Conservation (phyloP, 2,329 filamentous ascomycete species). For the Exophiala alcalophila region DNA sequence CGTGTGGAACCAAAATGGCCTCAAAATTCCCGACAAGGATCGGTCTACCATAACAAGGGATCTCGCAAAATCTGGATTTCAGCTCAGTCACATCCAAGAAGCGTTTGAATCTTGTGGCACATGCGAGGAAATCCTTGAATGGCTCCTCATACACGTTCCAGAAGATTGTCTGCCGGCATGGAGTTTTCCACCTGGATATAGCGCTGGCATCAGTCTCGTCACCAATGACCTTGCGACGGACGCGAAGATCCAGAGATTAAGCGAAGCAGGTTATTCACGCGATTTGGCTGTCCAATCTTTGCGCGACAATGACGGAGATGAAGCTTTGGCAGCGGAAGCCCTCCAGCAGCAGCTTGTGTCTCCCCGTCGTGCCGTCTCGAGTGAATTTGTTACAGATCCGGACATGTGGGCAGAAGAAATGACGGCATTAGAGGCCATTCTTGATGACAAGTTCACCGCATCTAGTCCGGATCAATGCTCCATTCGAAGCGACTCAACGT, state of each 20-base stretch:
- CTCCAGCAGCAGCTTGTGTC: conserved; percentile 64
- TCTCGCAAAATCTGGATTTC: conserved; percentile 75
- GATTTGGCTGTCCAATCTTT: conserved; percentile 80
- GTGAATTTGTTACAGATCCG: conserved; percentile 33
- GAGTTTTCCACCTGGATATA: conserved; percentile 88
- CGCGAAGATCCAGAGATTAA: conserved; percentile 75
- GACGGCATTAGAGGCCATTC: conserved; percentile 79
- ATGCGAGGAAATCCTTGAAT: conserved; percentile 87
- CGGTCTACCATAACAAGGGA: conserved; percentile 66
- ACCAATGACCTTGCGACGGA: conserved; percentile 78
- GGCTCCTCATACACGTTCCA: conserved; percentile 93
- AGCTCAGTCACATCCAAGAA: conserved; percentile 84
- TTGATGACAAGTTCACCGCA: conserved; percentile 67
- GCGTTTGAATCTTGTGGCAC: conserved; percentile 85
- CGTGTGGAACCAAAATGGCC: conserved; percentile 80
- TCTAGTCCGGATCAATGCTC: conserved; percentile 64
- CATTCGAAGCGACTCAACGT: conserved; percentile 57
- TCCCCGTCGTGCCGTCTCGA: conserved; percentile 14
- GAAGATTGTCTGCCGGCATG: conserved; percentile 93
- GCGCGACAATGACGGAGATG: conserved; percentile 67
- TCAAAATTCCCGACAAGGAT: conserved; percentile 60
- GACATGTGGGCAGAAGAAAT: conserved; percentile 82
- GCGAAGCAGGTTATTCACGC: conserved; percentile 76
- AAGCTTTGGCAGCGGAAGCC: conserved; percentile 72
- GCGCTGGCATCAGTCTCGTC: conserved; percentile 82